Evolutionary conservation across 805 yeast species (phyloP).

Genomic region (Zygotorulaspora danielsina): DNA sequence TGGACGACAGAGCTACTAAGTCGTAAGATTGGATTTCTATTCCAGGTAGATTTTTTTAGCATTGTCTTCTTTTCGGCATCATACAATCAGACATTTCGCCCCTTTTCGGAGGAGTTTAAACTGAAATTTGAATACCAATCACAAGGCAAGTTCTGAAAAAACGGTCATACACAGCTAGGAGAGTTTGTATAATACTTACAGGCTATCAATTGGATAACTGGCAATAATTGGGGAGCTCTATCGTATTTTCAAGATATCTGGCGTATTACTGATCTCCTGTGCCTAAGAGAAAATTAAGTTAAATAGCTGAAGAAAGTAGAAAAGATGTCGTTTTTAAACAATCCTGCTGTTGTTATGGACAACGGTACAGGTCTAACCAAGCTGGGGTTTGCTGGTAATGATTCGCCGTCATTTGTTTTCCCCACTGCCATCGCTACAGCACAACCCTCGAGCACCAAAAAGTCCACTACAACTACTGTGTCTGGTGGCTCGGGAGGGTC

Average conservation of each 20-base stretch:
- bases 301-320: not conserved
- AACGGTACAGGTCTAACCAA: slow-evolving; percentile 98
- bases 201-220: not conserved
- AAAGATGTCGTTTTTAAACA: slow-evolving; percentile 57
- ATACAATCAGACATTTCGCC: not conserved
- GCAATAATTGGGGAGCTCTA: not conserved
- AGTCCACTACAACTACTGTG: slow-evolving; percentile 37
- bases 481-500: slow-evolving; percentile 30
- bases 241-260: not conserved
- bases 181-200: not conserved
- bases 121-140: not conserved
- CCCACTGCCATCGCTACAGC: slow-evolving; percentile 93
- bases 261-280: no score
- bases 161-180: no score
- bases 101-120: not conserved
- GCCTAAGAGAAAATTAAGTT: no score
- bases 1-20: no score
- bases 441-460: slow-evolving; percentile 39
- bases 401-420: slow-evolving; percentile 92
- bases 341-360: slow-evolving; percentile 97
- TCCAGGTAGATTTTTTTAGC: not conserved
- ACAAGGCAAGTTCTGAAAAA: not conserved
- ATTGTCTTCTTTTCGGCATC: not conserved
- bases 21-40: no score
- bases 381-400: slow-evolving; percentile 97